Evolutionary conservation across 495 filamentous ascomycete genomes (phyloP), one percentile per base, ranked within the genome.

Genomic region (Neurospora sublineolata): DNA sequence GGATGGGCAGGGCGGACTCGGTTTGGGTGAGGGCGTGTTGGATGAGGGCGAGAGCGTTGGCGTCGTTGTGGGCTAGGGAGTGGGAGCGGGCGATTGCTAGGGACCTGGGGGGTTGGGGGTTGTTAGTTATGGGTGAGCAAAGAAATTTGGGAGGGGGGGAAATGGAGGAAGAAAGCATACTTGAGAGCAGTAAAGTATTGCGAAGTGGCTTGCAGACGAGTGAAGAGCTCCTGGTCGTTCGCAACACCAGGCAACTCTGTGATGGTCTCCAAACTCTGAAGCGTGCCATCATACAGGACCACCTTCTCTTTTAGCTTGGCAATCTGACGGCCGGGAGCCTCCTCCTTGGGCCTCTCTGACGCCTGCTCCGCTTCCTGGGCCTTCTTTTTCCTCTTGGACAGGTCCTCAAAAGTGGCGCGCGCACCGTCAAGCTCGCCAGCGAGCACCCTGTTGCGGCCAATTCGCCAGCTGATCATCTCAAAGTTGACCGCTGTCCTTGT

Each of bases 401-500:
- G 74, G 3, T 80, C 73, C 2, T 78, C 85, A 16, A 85, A 81
- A 36, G 89, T 85, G 46, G 92, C 83, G 3, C 84, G 77, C 11
- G 91, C 85, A 7, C 93, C 94, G 74, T 97, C 93, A 70, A 90
- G 84, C 42, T 88, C 84, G 40, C 94, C 94, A 71, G 92, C 91
- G 39, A 99, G 83, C 0, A 96, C 90, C 68, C 95, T 86, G 78
- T 99, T 98, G 52, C 96, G 89, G 41, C 94, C 96, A 72, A 97
- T 90, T 76, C 95, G 87, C 96, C 94, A 98, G 77, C 92, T 93
- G 67, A 99, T 89, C 79, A 97, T 86, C 74, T 90, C 90, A 78
- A 94, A 98, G 79, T 96, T 96, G 37, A 97, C 92, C 1, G 94
- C 92, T 0, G 96, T 97, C 27, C 91, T 89, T 7, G 94, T 97